A percentile compares a stretch with the other conserved stretches of the same genome.
Conservation (phyloP, 1,284 basidiomycete genomes). For the Ustilago esculenta region DNA sequence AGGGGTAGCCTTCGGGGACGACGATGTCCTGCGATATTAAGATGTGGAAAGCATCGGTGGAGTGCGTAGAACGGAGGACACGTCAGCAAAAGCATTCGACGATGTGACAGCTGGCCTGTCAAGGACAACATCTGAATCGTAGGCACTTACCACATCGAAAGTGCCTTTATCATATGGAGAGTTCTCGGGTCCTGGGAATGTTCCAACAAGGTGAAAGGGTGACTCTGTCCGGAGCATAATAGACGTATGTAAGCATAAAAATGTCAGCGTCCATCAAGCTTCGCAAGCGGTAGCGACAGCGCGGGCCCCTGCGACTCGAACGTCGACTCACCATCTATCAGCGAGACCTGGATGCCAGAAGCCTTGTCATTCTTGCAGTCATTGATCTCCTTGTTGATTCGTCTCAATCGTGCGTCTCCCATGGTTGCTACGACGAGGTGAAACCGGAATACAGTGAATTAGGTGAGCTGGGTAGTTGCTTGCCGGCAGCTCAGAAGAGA, state of each 20-base stretch:
- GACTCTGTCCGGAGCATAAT: slow-evolving; percentile 17
- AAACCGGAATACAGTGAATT: no score
- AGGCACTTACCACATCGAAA: slow-evolving; percentile 82
- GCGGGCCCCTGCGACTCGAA: no score
- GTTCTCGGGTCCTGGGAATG: slow-evolving; percentile 69
- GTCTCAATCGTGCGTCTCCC: slow-evolving; percentile 82
- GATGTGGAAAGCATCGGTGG: no score
- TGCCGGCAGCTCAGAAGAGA: no score
- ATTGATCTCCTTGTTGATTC: slow-evolving; percentile 83
- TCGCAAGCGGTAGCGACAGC: not conserved
- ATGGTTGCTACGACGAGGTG: slow-evolving; percentile 52
- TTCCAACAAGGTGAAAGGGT: slow-evolving; percentile 53
- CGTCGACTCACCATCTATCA: slow-evolving; percentile 73
- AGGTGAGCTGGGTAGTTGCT: no score
- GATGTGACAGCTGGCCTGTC: no score
- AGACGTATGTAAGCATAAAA: not conserved
- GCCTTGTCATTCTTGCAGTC: slow-evolving; percentile 94
- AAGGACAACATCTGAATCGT: not conserved
- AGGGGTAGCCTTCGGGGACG: slow-evolving; percentile 92
- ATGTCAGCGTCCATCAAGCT: not conserved
- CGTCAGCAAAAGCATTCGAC: not conserved
- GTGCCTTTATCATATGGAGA: slow-evolving; percentile 93
- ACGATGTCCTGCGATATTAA: slow-evolving; percentile 78
- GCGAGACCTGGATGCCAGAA: slow-evolving; percentile 83
- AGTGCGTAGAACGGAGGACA: not conserved